Evolutionary conservation across 1,139 yeast species (phyloP).

Genomic region (Zygoascus meyerae): DNA sequence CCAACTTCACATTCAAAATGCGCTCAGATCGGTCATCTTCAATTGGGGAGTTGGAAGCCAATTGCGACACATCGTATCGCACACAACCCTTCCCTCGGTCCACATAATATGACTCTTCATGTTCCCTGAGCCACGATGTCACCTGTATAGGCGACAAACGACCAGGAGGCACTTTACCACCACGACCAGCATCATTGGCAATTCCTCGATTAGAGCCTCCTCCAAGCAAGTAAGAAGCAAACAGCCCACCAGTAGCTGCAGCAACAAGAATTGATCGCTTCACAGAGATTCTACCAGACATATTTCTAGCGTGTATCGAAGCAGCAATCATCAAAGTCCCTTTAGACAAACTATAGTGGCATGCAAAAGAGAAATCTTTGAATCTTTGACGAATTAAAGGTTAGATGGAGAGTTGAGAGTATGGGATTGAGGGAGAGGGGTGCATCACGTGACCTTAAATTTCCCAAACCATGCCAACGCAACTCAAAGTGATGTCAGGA

Average conservation of each 20-base stretch:
- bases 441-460: too few species aligned
- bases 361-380: too few species aligned
- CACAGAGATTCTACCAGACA: too few species aligned
- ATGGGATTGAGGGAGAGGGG: too few species aligned
- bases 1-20: slow-evolving; percentile 71
- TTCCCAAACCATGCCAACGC: too few species aligned
- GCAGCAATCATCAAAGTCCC: too few species aligned
- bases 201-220: slow-evolving; percentile 5
- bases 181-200: slow-evolving; percentile 8
- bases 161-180: slow-evolving; percentile 6
- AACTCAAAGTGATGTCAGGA: too few species aligned
- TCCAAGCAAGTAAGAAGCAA: slow-evolving; percentile 7
- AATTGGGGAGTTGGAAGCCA: slow-evolving; percentile 88
- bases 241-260: slow-evolving; percentile 8
- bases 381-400: too few species aligned
- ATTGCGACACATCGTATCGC: slow-evolving; percentile 85
- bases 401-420: too few species aligned
- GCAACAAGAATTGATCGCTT: slow-evolving; percentile 4
- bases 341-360: too few species aligned
- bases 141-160: slow-evolving; percentile 67
- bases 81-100: slow-evolving; percentile 85
- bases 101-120: slow-evolving; percentile 75
- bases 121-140: slow-evolving; percentile 57
- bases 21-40: slow-evolving; percentile 92
- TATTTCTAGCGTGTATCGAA: too few species aligned